A percentile compares a stretch with the other conserved stretches of the same genome.
These are phyloP conservation scores for Poa annua DNA, from an alignment of 176 grass and related monocot genomes.

Conservation along the genomic window DNA sequence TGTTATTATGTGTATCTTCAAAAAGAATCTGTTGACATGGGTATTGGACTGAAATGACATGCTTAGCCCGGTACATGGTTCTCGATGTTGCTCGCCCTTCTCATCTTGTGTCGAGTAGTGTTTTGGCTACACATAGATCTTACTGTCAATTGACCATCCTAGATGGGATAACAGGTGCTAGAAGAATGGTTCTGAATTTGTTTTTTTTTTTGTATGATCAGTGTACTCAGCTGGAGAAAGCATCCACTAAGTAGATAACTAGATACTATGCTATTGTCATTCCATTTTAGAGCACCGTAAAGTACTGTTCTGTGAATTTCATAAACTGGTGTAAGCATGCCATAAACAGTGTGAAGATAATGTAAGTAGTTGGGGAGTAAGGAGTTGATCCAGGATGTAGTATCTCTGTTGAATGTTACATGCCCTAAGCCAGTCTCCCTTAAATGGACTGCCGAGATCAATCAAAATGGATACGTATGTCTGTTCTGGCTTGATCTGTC, in stretches of 20 bases:
- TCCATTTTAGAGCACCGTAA: neutral
- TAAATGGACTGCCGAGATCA: neutral
- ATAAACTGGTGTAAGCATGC: neutral
- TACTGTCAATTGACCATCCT: neutral
- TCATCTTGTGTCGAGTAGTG: slow-evolving; percentile 3
- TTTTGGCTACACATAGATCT: slow-evolving; percentile 5
- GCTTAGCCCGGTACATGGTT: neutral
- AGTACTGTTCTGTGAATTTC: neutral
- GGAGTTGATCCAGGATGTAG: neutral
- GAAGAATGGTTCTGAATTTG: neutral
- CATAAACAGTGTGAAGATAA: slow-evolving; percentile 10
- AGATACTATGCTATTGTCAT: neutral
- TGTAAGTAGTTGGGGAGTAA: neutral
- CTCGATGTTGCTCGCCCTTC: neutral
- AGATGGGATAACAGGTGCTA: neutral
- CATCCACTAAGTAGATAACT: neutral
- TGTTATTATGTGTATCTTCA: neutral
- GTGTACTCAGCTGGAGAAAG: neutral
- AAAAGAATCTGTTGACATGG: neutral
- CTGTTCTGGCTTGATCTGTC: neutral
- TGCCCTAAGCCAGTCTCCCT: neutral
- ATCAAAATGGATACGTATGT: neutral
- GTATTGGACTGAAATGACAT: neutral
- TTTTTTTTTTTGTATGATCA: neutral
- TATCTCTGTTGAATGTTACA: neutral